Base-by-base conservation (phyloP, 768 basidiomycete species). In the Mrakia frigida region DNA sequence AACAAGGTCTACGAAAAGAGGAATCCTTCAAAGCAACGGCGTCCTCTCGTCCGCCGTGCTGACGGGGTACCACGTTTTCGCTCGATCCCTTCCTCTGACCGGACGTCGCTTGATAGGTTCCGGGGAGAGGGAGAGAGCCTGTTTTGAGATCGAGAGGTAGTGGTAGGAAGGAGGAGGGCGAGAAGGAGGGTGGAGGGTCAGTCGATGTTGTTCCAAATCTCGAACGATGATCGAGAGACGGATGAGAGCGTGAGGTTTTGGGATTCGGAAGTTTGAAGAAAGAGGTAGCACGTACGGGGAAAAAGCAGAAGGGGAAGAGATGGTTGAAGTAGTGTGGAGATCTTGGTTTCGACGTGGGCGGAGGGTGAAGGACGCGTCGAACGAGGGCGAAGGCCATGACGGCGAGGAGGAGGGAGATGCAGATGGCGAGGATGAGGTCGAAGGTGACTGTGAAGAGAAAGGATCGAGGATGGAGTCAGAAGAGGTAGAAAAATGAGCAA, bases 291-390 rank as follows among this genome's bases (percentile, higher is more conserved):
- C 73, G n/a, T 14, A 77, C 72, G 39, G 77, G 77, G 11, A 78
- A n/a, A 68, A 78, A 74, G 73, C 77, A 78, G 73, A 78, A 78
- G 6, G 77, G 77, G 33, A 78, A 74, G 25, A 78, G 73, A 59
- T 78, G 77, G 10, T 35, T 60, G 73, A 78, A 74, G 46, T 73
- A 46, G 28, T 33, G 60, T 25, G 70, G 61, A 13, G 18, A 33
- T 41, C 61, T 60, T 16, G 70, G 71, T 16, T 71, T 53, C 18
- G 61, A 31, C 5, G 68, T 31, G 18, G 53, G 70, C 14, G 76
- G 70, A 37, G 76, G 72, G 18, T 60, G 41, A 28, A 14, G 31
- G 28, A 77, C 56, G 23, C 72, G 76, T 18, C 63, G 52, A 13
- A 43, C 10, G 31, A 78, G 77, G 23, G 56, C 37, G 50, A 39